Conservation (phyloP, 495 filamentous ascomycete genomes). For the Talaromyces nanjingensis region DNA sequence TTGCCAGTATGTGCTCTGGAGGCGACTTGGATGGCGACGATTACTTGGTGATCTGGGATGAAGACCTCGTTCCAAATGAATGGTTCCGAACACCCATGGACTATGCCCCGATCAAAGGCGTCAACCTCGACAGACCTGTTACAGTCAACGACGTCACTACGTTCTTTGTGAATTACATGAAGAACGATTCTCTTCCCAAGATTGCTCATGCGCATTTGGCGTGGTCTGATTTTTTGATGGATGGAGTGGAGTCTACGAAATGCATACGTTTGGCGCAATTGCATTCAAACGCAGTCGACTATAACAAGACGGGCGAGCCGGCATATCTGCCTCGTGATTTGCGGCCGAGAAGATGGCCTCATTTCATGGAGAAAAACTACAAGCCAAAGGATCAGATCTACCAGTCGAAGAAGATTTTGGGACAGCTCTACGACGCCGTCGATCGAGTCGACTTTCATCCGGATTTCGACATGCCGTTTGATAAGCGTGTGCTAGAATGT, state of each 20-base stretch:
- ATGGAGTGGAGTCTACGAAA: slow-evolving; percentile 59
- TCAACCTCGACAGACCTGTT: slow-evolving; percentile 51
- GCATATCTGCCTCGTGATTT: slow-evolving; percentile 60
- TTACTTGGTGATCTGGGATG: slow-evolving; percentile 90
- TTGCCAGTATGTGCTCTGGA: slow-evolving; percentile 91
- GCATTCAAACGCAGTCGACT: slow-evolving; percentile 91
- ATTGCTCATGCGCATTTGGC: slow-evolving; percentile 85
- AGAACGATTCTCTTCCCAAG: slow-evolving; percentile 70
- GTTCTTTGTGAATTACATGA: slow-evolving; percentile 93
- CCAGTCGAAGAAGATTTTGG: slow-evolving; percentile 65
- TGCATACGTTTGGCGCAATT: slow-evolving; percentile 73
- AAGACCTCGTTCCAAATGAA: slow-evolving; percentile 58
- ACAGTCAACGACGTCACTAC: slow-evolving; percentile 61
- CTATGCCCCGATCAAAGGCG: slow-evolving; percentile 47
- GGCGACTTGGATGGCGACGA: slow-evolving; percentile 97
- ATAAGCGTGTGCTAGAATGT: slow-evolving; percentile 61
- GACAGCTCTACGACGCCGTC: slow-evolving; percentile 73
- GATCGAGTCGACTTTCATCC: slow-evolving; percentile 64
- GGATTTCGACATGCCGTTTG: slow-evolving; percentile 62
- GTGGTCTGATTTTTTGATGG: slow-evolving; percentile 54
- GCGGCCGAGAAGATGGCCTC: slow-evolving; percentile 60
- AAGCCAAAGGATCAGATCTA: slow-evolving; percentile 48
- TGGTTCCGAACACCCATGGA: slow-evolving; percentile 73
- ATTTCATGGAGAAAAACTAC: slow-evolving; percentile 79
- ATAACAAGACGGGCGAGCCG: slow-evolving; percentile 77